Evolutionary conservation across 257 asterid genomes (phyloP).

Genomic region (Solanum pimpinellifolium): DNA sequence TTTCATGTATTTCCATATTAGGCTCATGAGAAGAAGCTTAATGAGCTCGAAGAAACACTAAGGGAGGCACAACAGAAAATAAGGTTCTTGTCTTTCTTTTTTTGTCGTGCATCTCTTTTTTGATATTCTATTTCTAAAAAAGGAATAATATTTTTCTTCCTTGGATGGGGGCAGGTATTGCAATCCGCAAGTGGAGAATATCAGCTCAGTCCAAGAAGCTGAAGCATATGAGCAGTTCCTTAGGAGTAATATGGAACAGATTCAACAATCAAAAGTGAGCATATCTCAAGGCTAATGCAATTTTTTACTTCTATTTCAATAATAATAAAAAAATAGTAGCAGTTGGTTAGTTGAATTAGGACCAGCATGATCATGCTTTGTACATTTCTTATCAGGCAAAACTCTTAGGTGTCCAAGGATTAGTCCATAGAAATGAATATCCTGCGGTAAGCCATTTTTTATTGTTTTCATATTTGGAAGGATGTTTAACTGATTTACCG

Average conservation of each 20-base stretch:
- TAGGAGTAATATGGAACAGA: conserved; percentile 24
- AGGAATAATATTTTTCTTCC: background rate
- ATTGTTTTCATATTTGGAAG: background rate
- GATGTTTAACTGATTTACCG: background rate
- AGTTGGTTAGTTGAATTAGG: background rate
- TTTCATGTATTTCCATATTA: background rate
- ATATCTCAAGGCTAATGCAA: background rate
- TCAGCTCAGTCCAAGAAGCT: conserved; percentile 38
- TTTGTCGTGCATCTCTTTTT: background rate
- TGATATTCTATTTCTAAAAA: background rate
- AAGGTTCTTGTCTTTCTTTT: conserved; percentile 20
- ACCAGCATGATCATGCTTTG: background rate
- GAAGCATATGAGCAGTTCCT: conserved; percentile 47
- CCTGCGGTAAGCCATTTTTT: conserved; percentile 21
- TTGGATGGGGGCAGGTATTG: conserved; percentile 12
- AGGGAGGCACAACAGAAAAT: conserved; percentile 32
- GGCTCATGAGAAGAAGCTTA: conserved; percentile 47
- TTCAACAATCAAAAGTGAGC: conserved; percentile 30
- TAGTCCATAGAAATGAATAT: conserved; percentile 4
- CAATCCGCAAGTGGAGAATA: conserved; percentile 32
- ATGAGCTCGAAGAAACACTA: conserved; percentile 29
- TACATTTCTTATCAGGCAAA: conserved; percentile 20
- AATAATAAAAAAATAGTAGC: background rate
- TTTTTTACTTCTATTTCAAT: background rate
- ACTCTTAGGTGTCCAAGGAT: conserved; percentile 20